Base-by-base conservation (phyloP, 345 rosid genomes). In the Dovyalis caffra region DNA sequence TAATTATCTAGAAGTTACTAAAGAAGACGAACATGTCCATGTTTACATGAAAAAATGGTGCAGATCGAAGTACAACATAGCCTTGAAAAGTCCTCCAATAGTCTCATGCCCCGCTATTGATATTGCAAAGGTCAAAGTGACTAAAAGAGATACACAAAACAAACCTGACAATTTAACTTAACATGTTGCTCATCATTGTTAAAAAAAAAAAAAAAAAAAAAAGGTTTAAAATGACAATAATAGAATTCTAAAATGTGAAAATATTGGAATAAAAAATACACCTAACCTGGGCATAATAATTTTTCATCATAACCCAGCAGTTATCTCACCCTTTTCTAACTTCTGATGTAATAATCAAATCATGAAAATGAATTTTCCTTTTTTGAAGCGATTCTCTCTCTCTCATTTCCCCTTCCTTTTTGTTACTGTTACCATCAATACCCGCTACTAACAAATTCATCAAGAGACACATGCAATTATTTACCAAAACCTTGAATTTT, bases 401-500 rank as follows among this genome's bases (percentile, higher is more conserved):
- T 35, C 76, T 70, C 80, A 53, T 63, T 71, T 31, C 32, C 51
- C 45, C 65, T 76, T 12, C 69, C 69, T 64, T 68, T 68, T 56
- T 79, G 67, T 69, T 73, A 32, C 70, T 73, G 62, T 82, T 74
- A 69, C 75, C 86, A 74, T 83, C 72, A 79, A 73, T 76, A 43
- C 56, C 74, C 72, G 57, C 81, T 75, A 68, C 70, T 76, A 77
- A 61, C 77, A 68, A 73, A 78, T 78, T 66, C 73, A 80, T 69
- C 73, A 51, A 21, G 76, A 53, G 76, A 80, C 40, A 71, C 45
- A 53, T 31, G 68, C 71, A 75, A 64, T 58, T 85, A 85, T 85
- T 72, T 87, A 87, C 91, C 93, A 86, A 83, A 85, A 84, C 61
- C 81, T 77, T 79, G 74, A 70, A 76, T 80, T 69, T 82, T 72